These are phyloP conservation scores for Mycena venus DNA, from an alignment of 768 basidiomycete species.

Conservation along the genomic window DNA sequence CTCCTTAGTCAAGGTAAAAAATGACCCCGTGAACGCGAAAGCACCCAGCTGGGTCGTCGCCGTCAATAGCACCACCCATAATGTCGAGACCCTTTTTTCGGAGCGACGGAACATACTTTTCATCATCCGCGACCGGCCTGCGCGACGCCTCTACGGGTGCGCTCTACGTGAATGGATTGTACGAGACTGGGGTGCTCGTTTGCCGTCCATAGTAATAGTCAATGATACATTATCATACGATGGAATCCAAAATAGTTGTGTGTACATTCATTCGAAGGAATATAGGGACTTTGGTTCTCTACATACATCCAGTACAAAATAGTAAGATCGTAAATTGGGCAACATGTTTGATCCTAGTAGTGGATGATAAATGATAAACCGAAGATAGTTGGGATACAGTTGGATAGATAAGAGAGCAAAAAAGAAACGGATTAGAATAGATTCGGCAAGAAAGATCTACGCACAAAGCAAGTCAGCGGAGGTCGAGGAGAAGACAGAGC, in stretches of 20 bases:
- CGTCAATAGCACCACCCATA: conserved; percentile 56
- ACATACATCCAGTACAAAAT: conserved; percentile 26
- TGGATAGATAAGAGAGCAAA: conserved; percentile 36
- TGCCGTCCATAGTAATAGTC: conserved; percentile 45
- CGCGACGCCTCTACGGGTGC: conserved; percentile 58
- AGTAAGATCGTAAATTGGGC: conserved; percentile 1
- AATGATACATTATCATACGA: not conserved
- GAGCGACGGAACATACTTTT: conserved; percentile 76
- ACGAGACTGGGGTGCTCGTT: conserved; percentile 66
- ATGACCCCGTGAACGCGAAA: conserved; percentile 48
- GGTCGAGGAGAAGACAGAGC: not conserved
- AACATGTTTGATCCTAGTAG: conserved; percentile 26
- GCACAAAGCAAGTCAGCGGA: conserved; percentile 1
- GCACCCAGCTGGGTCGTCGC: conserved; percentile 74
- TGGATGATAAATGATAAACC: conserved; percentile 1
- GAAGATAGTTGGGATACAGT: conserved; percentile 27
- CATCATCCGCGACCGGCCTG: conserved; percentile 65
- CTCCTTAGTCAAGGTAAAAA: conserved; percentile 58
- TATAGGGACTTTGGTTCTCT: no score
- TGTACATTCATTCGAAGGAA: conserved; percentile 24
- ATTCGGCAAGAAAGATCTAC: conserved; percentile 72
- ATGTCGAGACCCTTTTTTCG: conserved; percentile 78
- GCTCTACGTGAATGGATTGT: conserved; percentile 71
- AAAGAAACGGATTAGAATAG: conserved; percentile 59
- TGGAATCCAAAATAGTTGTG: conserved; percentile 28